A percentile compares a stretch with the other conserved stretches of the same genome.
These are phyloP conservation scores for Boletus vermiculosoides DNA, from an alignment of 768 basidiomycete genomes.

Conservation along the genomic window DNA sequence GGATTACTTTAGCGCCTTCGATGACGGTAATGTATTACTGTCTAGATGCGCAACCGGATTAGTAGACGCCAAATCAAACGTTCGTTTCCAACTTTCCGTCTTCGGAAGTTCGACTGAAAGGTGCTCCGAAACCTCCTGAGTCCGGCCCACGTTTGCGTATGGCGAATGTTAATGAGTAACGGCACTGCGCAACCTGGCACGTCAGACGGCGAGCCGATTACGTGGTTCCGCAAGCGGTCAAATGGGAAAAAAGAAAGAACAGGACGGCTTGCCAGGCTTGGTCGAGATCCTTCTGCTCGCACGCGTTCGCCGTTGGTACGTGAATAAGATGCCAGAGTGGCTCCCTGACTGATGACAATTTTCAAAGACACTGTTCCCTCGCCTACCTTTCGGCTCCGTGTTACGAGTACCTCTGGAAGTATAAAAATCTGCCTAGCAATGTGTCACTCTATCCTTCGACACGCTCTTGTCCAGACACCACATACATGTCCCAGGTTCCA, in stretches of 20 bases:
- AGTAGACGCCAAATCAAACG: neutral
- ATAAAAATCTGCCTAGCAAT: constrained; percentile 6
- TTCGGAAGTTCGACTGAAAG: neutral
- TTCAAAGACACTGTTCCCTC: neutral
- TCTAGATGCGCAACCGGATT: too few species aligned
- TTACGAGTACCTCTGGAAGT: neutral
- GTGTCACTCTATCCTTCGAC: neutral
- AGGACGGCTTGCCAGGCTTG: neutral
- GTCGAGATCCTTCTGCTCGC: neutral
- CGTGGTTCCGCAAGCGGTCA: constrained; percentile 8
- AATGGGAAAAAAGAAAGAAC: neutral
- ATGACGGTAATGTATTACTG: neutral
- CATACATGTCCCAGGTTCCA: constrained; percentile 19
- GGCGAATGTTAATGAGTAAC: too few species aligned
- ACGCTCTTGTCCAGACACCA: constrained; percentile 4
- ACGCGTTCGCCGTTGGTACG: neutral
- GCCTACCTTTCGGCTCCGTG: neutral
- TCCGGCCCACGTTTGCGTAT: too few species aligned
- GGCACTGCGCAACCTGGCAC: too few species aligned
- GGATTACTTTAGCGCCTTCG: neutral
- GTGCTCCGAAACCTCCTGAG: neutral
- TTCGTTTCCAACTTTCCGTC: neutral
- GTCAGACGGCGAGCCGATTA: constrained; percentile 11
- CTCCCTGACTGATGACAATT: neutral
- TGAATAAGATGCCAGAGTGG: neutral